These are phyloP conservation scores for Kandelia obovata DNA, from an alignment of 345 rosid species.

Conservation along the genomic window DNA sequence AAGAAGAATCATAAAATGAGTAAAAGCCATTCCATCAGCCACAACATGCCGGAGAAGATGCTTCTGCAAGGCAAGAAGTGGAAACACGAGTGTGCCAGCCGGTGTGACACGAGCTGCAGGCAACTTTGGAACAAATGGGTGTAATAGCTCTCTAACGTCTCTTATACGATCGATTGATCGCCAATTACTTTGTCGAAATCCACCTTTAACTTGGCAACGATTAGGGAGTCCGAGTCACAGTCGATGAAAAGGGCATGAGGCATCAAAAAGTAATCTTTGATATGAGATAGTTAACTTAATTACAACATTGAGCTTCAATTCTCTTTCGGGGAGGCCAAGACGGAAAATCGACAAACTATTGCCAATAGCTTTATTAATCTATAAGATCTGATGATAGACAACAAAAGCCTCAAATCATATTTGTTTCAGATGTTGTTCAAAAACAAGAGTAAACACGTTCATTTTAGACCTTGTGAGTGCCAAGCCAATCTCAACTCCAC, in stretches of 20 bases:
- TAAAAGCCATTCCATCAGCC: conserved; percentile 35
- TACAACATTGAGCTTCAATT: no score
- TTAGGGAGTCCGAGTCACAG: conserved; percentile 20
- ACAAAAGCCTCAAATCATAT: neutral
- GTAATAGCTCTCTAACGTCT: conserved; percentile 13
- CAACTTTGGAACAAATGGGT: conserved; percentile 28
- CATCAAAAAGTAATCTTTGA: neutral
- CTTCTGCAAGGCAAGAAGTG: conserved; percentile 32
- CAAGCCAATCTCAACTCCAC: conserved; percentile 36
- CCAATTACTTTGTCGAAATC: conserved; percentile 18
- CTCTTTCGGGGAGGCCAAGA: no score
- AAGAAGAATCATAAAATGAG: conserved; percentile 27
- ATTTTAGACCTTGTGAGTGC: conserved; percentile 17
- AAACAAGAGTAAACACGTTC: conserved; percentile 16
- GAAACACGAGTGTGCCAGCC: neutral
- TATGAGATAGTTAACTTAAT: no score
- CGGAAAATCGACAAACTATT: no score
- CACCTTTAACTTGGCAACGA: conserved; percentile 24
- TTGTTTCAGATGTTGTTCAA: conserved; percentile 1
- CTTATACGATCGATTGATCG: conserved; percentile 3
- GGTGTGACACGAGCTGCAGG: neutral
- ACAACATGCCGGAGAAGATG: conserved; percentile 22
- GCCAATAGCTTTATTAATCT: no score
- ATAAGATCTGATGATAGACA: neutral
- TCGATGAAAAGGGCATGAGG: conserved; percentile 22